Evolutionary conservation across 2,329 filamentous ascomycete species (phyloP), one percentile per base, ranked within the genome.

Genomic region (Phoma herbarum): DNA sequence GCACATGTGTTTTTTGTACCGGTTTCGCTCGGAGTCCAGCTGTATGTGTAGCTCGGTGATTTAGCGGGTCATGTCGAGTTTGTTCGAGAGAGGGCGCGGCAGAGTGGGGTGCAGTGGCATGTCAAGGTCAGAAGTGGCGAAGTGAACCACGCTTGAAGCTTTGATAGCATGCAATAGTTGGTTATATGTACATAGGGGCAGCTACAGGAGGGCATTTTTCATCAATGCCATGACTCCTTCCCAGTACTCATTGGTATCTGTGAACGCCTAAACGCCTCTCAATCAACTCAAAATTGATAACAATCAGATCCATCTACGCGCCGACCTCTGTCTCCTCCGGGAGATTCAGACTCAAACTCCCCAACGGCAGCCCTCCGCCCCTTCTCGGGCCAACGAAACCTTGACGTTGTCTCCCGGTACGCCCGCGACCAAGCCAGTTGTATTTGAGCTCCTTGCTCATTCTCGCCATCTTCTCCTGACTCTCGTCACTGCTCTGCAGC

Each of bases 341-440:
- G n/a, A 58, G 10, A 22, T 53, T 49, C 37, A 58, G 20, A 29
- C 50, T 53, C 46, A 59, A 10, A 25, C 51, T 49, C 0, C 51
- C 42, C 18, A 59, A 16, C 16, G 44, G 47, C 47, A 60, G 16
- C 14, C 49, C 55, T 3, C 66, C 65, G 10, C 64, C 60, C 23
- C 68, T 62, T 31, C 63, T 56, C 44, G 65, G 61, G 16, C 93
- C 93, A 0, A 98, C 93, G 73, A 97, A 94, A 0, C 95, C 95
- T 64, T 92, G 86, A 52, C 95, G 82, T 76, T 98, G 96, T 63
- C 95, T 84, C 0, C 95, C 95, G 3, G 93, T 98, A 33, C 95
- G 82, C 0, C 94, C 94, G 45, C 95, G 84, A 0, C 94, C 94
- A 1, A 99, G 84, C 95, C 95, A 99, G 77, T 99, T 99, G 70